A percentile compares a stretch with the other conserved stretches of the same genome.
phyloP scores from a whole-genome alignment of 129 eudicot genomes.

The Tagetes patula region DNA sequence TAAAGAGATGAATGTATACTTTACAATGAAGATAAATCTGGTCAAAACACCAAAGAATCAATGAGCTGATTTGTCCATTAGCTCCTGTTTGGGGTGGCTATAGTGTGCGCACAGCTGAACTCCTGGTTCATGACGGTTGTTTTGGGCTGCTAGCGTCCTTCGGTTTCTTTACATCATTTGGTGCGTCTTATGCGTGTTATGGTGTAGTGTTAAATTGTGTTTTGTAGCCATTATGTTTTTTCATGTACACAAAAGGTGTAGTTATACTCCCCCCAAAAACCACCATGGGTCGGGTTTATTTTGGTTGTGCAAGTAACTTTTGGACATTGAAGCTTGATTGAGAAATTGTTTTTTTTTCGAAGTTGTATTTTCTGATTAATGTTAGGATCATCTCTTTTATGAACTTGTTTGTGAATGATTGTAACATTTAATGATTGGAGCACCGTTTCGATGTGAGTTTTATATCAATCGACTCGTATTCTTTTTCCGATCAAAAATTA shows the following conservation, averaged over 20 bases:
- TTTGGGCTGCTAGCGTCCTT: constrained; percentile 1
- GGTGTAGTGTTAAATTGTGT: constrained; percentile 24
- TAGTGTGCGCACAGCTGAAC: background rate
- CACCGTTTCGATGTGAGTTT: no score
- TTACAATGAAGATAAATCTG: background rate
- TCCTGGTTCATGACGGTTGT: background rate
- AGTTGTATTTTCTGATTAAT: background rate
- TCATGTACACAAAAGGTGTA: constrained; percentile 27
- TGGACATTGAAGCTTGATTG: constrained; percentile 13
- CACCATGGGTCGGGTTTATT: background rate
- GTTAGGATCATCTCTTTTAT: background rate
- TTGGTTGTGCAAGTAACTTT: constrained; percentile 19
- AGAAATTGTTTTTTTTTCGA: background rate
- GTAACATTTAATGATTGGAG: background rate
- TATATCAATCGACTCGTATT: no score
- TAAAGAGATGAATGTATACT: background rate
- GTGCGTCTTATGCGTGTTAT: constrained; percentile 16
- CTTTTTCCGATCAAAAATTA: no score
- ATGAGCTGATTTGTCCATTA: background rate
- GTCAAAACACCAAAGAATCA: background rate
- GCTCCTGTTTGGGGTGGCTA: constrained; percentile 4
- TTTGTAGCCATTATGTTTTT: constrained; percentile 28
- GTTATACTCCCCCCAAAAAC: constrained; percentile 13
- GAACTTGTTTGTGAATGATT: background rate
- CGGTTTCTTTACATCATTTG: background rate